A percentile compares a stretch with the other conserved stretches of the same genome.
Conservation (phyloP, 129 eudicot species). For the Calendula officinalis region DNA sequence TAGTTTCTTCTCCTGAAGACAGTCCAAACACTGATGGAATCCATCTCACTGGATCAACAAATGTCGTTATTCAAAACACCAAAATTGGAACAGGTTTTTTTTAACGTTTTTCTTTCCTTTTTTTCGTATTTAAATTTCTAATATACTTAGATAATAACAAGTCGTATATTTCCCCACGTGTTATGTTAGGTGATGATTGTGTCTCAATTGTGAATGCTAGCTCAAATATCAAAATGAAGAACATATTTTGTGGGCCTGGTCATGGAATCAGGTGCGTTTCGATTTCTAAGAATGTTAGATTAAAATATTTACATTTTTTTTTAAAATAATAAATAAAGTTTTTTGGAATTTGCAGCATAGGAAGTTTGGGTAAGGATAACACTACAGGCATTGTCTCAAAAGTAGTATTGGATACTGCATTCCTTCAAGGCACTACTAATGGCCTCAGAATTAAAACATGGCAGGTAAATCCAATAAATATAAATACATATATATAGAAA, state of each 20-base stretch:
- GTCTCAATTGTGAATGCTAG: conserved; percentile 86
- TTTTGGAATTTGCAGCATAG: conserved; percentile 60
- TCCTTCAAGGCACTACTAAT: conserved; percentile 68
- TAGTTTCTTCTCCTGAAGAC: conserved; percentile 86
- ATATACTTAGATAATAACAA: background rate
- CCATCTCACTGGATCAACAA: conserved; percentile 80
- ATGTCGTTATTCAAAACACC: conserved; percentile 72
- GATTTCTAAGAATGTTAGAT: background rate
- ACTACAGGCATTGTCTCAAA: conserved; percentile 66
- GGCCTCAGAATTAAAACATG: conserved; percentile 97
- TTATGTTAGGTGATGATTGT: conserved; percentile 80
- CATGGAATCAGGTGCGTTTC: conserved; percentile 86
- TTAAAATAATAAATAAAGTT: background rate
- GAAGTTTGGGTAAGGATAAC: conserved; percentile 92
- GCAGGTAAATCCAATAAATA: conserved; percentile 55
- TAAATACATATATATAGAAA: background rate
- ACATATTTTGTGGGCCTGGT: conserved; percentile 86
- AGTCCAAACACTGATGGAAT: conserved; percentile 99
- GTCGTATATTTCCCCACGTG: conserved; percentile 6
- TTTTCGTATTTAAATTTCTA: background rate
- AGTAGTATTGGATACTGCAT: conserved; percentile 69
- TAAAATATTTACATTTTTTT: background rate
- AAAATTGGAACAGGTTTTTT: conserved; percentile 85
- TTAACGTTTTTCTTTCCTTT: background rate
- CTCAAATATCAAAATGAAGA: conserved; percentile 90